phyloP scores from a whole-genome alignment of 345 rosid genomes.

The Eutrema yunnanense region DNA sequence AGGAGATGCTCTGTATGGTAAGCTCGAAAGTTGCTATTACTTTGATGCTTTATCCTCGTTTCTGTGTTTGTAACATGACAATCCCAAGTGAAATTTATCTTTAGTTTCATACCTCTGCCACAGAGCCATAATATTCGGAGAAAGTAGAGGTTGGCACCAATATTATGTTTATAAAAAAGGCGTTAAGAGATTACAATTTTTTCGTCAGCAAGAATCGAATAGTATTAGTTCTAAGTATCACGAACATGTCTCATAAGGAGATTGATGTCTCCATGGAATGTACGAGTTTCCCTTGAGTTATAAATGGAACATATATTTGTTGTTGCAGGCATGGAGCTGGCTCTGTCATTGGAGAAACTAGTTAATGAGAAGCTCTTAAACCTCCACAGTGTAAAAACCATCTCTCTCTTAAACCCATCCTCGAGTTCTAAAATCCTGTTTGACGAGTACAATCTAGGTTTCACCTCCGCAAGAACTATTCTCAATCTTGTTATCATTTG shows the following conservation, averaged over 20 bases:
- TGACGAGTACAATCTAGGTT: background rate
- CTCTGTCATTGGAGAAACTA: slow-evolving; percentile 84
- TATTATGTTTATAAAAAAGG: background rate
- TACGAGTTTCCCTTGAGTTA: background rate
- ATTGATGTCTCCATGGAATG: background rate
- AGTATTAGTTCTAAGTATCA: background rate
- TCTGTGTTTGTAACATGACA: background rate
- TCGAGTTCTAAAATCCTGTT: background rate
- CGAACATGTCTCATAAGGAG: background rate
- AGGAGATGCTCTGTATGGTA: slow-evolving; percentile 92
- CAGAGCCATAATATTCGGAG: background rate
- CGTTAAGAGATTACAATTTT: background rate
- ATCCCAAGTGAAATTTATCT: background rate
- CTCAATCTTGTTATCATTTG: slow-evolving; percentile 5
- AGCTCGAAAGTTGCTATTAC: slow-evolving; percentile 3
- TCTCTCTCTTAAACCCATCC: background rate
- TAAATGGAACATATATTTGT: slow-evolving; percentile 5
- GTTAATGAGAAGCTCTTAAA: slow-evolving; percentile 74
- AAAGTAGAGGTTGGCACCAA: background rate
- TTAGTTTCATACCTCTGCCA: background rate
- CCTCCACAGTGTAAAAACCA: slow-evolving; percentile 54
- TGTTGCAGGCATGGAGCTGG: slow-evolving; percentile 83
- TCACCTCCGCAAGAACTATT: background rate
- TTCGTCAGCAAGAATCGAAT: background rate
- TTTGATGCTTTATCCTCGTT: background rate